Base-by-base conservation (phyloP, 768 basidiomycete genomes). In the Boletus insuetus region DNA sequence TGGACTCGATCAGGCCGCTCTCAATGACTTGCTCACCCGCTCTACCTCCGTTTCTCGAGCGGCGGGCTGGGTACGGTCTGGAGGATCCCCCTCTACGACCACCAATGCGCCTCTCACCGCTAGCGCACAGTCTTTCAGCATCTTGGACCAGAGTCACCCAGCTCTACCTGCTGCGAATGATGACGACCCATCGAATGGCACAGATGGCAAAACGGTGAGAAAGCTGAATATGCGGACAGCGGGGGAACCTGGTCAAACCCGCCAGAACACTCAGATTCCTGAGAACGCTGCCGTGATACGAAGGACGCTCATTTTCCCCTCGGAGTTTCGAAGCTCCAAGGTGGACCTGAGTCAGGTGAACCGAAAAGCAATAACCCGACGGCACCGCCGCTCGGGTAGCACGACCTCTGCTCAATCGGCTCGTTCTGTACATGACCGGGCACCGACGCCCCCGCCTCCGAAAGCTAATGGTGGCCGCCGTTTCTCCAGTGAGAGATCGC, bases 401-500 rank as follows among this genome's bases (percentile, higher is more conserved):
- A 76, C 78, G 12, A 69, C 68, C 19, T 82, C 79, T 24, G 84
- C 82, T 13, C 73, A 78, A 17, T 92, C 90, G 0, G 82, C 73
- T 60, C 84, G 86, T 53, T 91, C 91, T 41, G 77, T 91, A 29
- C 85, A 89, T 60, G 91, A 93, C 60, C 86, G 91, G 49, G 86
- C 76, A 13, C 91, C 90, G 12, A 93, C 91, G 9, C 91, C 91
- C n/a, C 91, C 91, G 17, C 91, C 91, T 32, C 84, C 87, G 14
- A 82, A 82, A 59, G 74, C 81, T 6, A 75, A 78, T 45, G 68
- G 68, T 38, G 60, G 70, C 32, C 80, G 79, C 58, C 82, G 87
- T 37, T 89, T 91, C 73, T 87, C 88, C 20, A 76, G 73, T 54
- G 85, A 86, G 61, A 74, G 74, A 37, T 79, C 85, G 3, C 88